Percentiles rank a stretch among this genome's conserved stretches.
phyloP scores from a whole-genome alignment of 441 rosid species.

The Croton setiger region DNA sequence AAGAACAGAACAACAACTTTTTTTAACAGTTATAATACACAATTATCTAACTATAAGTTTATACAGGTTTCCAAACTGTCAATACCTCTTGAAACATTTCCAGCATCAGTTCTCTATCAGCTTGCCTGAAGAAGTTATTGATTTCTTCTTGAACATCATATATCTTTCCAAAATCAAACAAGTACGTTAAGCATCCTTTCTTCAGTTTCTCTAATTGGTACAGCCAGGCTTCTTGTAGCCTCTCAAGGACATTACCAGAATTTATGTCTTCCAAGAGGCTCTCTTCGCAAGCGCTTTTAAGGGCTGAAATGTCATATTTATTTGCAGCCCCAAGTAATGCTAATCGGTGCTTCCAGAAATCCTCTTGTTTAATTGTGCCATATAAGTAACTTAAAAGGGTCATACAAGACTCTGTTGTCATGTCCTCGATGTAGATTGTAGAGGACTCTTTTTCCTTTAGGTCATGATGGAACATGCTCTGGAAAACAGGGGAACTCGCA shows the following conservation, averaged over 20 bases:
- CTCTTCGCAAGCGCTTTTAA: conserved; percentile 79
- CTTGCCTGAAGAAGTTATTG: conserved; percentile 65
- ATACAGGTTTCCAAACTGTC: conserved; percentile 71
- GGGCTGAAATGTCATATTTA: conserved; percentile 67
- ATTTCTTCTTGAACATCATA: conserved; percentile 79
- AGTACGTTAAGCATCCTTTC: conserved; percentile 76
- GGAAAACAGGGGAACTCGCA: conserved; percentile 83
- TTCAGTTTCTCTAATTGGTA: conserved; percentile 79
- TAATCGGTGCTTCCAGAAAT: conserved; percentile 85
- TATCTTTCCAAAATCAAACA: conserved; percentile 90
- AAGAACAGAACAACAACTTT: not conserved
- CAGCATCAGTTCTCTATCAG: conserved; percentile 71
- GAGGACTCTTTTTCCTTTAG: conserved; percentile 91
- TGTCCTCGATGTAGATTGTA: conserved; percentile 71
- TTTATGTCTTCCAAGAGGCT: conserved; percentile 88
- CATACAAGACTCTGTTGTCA: conserved; percentile 75
- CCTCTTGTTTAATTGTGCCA: conserved; percentile 70
- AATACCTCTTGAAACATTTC: conserved; percentile 92
- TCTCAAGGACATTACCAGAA: conserved; percentile 74
- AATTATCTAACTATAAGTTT: not conserved
- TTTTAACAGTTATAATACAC: conserved; percentile 2
- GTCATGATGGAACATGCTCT: conserved; percentile 84
- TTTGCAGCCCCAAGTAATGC: conserved; percentile 78
- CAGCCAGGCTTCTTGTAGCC: conserved; percentile 91
- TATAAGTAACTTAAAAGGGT: conserved; percentile 72